Percentiles rank a stretch among this genome's conserved stretches.
Conservation (phyloP, 2,329 filamentous ascomycete species). For the Fusarium albosuccineum region DNA sequence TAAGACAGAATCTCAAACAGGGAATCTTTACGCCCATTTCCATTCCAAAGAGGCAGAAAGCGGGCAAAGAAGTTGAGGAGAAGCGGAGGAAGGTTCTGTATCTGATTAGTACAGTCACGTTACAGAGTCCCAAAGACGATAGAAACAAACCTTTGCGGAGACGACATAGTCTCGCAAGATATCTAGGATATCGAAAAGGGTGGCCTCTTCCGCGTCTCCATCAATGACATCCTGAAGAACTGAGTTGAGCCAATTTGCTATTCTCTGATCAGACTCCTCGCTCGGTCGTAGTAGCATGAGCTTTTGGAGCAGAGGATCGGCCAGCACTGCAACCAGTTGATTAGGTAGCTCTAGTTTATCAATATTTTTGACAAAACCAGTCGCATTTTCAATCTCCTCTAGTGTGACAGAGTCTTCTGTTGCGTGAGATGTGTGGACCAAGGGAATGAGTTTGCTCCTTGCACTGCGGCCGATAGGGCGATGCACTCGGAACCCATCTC, state of each 20-base stretch:
- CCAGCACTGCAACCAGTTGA: slow-evolving; percentile 82
- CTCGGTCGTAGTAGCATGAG: slow-evolving; percentile 75
- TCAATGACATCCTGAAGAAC: slow-evolving; percentile 68
- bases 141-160: slow-evolving; percentile 64
- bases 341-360: slow-evolving; percentile 86
- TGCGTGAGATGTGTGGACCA: slow-evolving; percentile 80
- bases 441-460: slow-evolving; percentile 66
- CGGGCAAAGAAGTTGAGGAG: slow-evolving; percentile 63
- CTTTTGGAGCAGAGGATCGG: slow-evolving; percentile 83
- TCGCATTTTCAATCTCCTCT: slow-evolving; percentile 81
- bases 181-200: slow-evolving; percentile 67
- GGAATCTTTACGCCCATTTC: slow-evolving; percentile 63
- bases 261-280: slow-evolving; percentile 62
- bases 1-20: slow-evolving; percentile 72
- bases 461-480: slow-evolving; percentile 54
- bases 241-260: slow-evolving; percentile 70
- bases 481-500: slow-evolving; percentile 73
- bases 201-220: slow-evolving; percentile 63
- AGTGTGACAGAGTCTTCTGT: slow-evolving; percentile 76
- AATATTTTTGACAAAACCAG: slow-evolving; percentile 77
- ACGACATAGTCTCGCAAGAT: slow-evolving; percentile 68
- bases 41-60: slow-evolving; percentile 74
- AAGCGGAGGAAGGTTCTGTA: slow-evolving; percentile 61
- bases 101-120: slow-evolving; percentile 22
- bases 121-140: not conserved